phyloP scores from a whole-genome alignment of 2,329 filamentous ascomycete species.

The Aspergillus japonicus region DNA sequence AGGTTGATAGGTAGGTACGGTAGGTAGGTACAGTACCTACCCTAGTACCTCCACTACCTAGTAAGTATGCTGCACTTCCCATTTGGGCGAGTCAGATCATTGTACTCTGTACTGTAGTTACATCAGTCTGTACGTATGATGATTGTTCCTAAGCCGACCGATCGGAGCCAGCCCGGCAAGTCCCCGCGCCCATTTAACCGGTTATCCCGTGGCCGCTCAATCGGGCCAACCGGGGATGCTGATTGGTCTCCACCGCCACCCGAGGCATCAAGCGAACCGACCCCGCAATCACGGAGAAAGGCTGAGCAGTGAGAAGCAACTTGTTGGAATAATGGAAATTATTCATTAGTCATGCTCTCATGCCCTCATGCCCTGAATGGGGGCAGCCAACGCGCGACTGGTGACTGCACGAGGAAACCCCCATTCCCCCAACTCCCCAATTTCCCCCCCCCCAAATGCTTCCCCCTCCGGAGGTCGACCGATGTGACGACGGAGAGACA shows the following conservation, averaged over 20 bases:
- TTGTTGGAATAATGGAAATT: neutral
- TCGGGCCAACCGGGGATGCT: slow-evolving; percentile 16
- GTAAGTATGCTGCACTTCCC: neutral
- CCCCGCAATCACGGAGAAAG: slow-evolving; percentile 17
- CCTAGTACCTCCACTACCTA: too few relatives aligned
- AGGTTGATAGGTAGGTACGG: too few relatives aligned
- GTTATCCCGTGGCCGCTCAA: slow-evolving; percentile 20
- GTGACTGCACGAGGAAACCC: neutral
- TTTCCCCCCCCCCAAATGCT: neutral
- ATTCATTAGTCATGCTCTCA: neutral
- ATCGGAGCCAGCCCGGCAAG: slow-evolving; percentile 15
- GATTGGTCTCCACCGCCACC: slow-evolving; percentile 20
- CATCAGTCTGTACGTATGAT: neutral
- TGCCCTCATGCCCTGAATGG: neutral
- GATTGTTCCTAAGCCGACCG: slow-evolving; percentile 14
- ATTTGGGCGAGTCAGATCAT: neutral
- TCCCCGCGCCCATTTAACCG: slow-evolving; percentile 25
- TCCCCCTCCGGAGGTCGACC: neutral
- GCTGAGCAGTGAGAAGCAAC: neutral
- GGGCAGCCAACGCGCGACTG: neutral
- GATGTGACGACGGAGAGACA: neutral
- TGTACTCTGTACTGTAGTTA: neutral
- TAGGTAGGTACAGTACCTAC: too few relatives aligned
- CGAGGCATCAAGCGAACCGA: slow-evolving; percentile 21
- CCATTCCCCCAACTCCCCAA: neutral